These are phyloP conservation scores for Drosera spatulata DNA, from an alignment of 179 eudicot genomes.

Conservation along the genomic window DNA sequence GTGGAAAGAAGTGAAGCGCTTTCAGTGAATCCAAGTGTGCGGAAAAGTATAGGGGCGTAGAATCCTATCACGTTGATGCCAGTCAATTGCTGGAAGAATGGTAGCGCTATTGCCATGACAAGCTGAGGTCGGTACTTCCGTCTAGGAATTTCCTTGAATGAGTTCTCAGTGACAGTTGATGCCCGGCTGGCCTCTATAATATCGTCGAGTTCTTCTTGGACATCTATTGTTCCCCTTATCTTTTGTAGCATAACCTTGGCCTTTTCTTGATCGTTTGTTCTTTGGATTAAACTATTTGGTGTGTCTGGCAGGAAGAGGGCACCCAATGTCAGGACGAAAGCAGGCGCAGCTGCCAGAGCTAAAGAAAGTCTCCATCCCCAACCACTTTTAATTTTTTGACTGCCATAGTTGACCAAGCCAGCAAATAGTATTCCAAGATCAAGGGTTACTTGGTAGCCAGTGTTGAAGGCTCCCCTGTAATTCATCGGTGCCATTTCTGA, in stretches of 20 bases:
- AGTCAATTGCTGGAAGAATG: constrained; percentile 7
- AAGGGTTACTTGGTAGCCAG: constrained; percentile 18
- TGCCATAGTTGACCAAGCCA: constrained; percentile 15
- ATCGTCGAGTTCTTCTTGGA: constrained; percentile 3
- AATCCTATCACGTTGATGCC: constrained; percentile 9
- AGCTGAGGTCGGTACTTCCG: constrained; percentile 9
- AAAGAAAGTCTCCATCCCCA: constrained; percentile 11
- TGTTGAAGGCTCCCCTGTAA: constrained; percentile 34
- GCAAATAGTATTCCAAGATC: constrained; percentile 19
- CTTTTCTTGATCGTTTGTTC: background rate
- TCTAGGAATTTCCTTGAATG: background rate
- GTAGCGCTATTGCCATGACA: constrained; percentile 7
- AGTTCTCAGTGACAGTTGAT: background rate
- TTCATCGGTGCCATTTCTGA: constrained; percentile 32
- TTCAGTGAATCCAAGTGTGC: constrained; percentile 27
- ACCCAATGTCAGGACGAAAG: constrained; percentile 4
- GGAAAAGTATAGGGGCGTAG: constrained; percentile 24
- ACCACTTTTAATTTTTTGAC: constrained; percentile 8
- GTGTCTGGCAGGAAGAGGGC: constrained; percentile 9
- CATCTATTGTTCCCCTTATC: background rate
- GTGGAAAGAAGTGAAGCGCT: constrained; percentile 24
- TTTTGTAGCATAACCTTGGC: constrained; percentile 3
- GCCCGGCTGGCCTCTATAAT: constrained; percentile 3
- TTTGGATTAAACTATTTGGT: constrained; percentile 8
- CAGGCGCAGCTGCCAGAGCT: constrained; percentile 6